phyloP scores from a whole-genome alignment of 306 rosid genomes.

The Corylus heterophylla region DNA sequence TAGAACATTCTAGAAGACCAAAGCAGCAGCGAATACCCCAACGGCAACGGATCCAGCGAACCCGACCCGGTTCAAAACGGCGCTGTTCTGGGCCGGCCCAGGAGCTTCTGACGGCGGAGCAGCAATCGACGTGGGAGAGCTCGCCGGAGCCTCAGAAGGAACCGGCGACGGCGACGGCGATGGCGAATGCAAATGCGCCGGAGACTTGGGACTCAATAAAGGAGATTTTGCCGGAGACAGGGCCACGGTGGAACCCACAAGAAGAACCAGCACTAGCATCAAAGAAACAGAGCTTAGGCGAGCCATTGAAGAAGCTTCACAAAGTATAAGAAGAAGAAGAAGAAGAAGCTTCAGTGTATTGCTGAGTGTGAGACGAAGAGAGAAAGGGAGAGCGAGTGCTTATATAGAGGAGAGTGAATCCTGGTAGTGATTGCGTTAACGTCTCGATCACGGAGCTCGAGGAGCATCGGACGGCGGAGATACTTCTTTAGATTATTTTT shows the following conservation, averaged over 20 bases:
- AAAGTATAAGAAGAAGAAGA: too few species aligned
- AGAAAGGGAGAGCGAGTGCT: not conserved
- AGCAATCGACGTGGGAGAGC: constrained; percentile 41
- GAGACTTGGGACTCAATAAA: not conserved
- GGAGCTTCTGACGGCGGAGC: constrained; percentile 32
- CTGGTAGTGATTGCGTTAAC: not conserved
- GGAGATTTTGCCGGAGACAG: constrained; percentile 48
- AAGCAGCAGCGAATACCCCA: constrained; percentile 14
- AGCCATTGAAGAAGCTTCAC: constrained; percentile 38
- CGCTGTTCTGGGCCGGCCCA: constrained; percentile 15
- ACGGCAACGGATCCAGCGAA: constrained; percentile 33
- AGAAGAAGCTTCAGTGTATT: not conserved
- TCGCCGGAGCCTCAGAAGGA: constrained; percentile 22
- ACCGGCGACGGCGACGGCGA: constrained; percentile 38
- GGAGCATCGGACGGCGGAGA: constrained; percentile 16
- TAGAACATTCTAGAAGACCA: constrained; percentile 20
- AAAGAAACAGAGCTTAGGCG: constrained; percentile 20
- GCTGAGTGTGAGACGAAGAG: not conserved
- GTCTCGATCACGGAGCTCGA: constrained; percentile 3
- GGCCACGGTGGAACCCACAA: constrained; percentile 36
- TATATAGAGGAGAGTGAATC: constrained; percentile 26
- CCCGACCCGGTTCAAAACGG: constrained; percentile 34
- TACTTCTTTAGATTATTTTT: not conserved
- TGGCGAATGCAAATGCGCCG: constrained; percentile 21
- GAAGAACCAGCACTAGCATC: constrained; percentile 35